Evolutionary conservation across 768 basidiomycete genomes (phyloP).

Genomic region (Serendipita vermifera): DNA sequence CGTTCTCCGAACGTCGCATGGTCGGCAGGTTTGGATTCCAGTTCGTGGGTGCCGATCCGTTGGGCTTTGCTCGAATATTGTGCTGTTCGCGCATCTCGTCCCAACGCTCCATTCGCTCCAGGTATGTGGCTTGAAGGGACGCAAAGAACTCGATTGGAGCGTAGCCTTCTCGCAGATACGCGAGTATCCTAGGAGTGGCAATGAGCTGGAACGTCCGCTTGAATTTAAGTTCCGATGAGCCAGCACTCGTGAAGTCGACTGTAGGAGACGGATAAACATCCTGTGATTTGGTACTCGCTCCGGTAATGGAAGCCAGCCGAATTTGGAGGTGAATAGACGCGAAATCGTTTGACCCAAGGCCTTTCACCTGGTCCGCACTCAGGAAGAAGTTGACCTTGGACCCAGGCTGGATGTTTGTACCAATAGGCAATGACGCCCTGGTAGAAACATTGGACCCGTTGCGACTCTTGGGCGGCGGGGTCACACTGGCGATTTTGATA

Average conservation of each 20-base stretch:
- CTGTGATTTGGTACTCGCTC: slow-evolving; percentile 52
- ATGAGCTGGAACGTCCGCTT: slow-evolving; percentile 70
- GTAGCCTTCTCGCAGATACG: slow-evolving; percentile 60
- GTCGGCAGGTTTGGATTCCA: slow-evolving; percentile 29
- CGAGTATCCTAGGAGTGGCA: slow-evolving; percentile 56
- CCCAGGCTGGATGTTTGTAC: slow-evolving; percentile 52
- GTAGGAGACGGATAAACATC: slow-evolving; percentile 69
- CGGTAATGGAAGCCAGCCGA: slow-evolving; percentile 76
- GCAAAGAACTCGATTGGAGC: slow-evolving; percentile 89
- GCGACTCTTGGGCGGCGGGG: slow-evolving; percentile 44
- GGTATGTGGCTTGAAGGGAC: slow-evolving; percentile 61
- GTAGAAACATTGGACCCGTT: slow-evolving; percentile 49
- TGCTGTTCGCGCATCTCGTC: slow-evolving; percentile 81
- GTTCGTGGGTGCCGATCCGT: slow-evolving; percentile 3
- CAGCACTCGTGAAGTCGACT: slow-evolving; percentile 57
- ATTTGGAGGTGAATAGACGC: slow-evolving; percentile 75
- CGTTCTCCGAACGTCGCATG: slow-evolving; percentile 88
- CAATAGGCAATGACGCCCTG: slow-evolving; percentile 67
- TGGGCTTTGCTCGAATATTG: slow-evolving; percentile 18
- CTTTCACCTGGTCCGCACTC: slow-evolving; percentile 76
- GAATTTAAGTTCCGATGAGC: slow-evolving; percentile 71
- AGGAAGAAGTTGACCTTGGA: slow-evolving; percentile 77
- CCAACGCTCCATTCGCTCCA: slow-evolving; percentile 85
- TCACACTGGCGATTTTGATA: slow-evolving; percentile 64
- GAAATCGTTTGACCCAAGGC: slow-evolving; percentile 83